phyloP scores from a whole-genome alignment of 2,329 filamentous ascomycete genomes.

The Hypoxylon sp. region DNA sequence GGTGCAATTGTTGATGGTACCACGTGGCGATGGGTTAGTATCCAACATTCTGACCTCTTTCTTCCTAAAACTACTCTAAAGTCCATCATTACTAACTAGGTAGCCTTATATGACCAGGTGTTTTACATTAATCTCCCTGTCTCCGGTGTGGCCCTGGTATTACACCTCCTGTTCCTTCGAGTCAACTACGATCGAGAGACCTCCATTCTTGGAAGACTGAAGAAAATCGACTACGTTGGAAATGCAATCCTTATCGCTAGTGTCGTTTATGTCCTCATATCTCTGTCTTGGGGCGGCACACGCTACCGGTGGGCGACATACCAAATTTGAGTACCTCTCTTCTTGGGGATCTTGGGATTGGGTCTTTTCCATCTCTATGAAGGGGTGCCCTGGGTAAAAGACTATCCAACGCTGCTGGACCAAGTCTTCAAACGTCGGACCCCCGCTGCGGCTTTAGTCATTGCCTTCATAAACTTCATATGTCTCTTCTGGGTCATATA shows the following conservation, averaged over 20 bases:
- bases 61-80: too few relatives aligned
- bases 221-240: slow-evolving; percentile 51
- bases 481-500: slow-evolving; percentile 49
- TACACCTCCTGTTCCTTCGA: slow-evolving; percentile 46
- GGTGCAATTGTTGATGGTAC: slow-evolving; percentile 18
- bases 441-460: slow-evolving; percentile 21
- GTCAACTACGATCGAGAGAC: slow-evolving; percentile 2
- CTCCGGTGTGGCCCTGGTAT: slow-evolving; percentile 38
- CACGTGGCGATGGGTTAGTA: slow-evolving; percentile 34
- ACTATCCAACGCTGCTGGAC: slow-evolving; percentile 50
- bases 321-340: slow-evolving; percentile 49
- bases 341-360: slow-evolving; percentile 51
- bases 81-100: too few relatives aligned
- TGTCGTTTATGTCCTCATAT: slow-evolving; percentile 47
- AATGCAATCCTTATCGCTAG: slow-evolving; percentile 49
- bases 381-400: slow-evolving; percentile 22
- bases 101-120: too few relatives aligned
- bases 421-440: slow-evolving; percentile 55
- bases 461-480: slow-evolving; percentile 49
- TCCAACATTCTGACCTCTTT: too few relatives aligned
- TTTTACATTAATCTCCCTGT: slow-evolving; percentile 44
- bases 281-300: slow-evolving; percentile 49
- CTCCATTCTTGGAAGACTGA: slow-evolving; percentile 25
- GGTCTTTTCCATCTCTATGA: slow-evolving; percentile 49
- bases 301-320: slow-evolving; percentile 49